A percentile compares a stretch with the other conserved stretches of the same genome.
Evolutionary conservation across 768 basidiomycete genomes (phyloP).

Genomic region (Lepiota venenata): DNA sequence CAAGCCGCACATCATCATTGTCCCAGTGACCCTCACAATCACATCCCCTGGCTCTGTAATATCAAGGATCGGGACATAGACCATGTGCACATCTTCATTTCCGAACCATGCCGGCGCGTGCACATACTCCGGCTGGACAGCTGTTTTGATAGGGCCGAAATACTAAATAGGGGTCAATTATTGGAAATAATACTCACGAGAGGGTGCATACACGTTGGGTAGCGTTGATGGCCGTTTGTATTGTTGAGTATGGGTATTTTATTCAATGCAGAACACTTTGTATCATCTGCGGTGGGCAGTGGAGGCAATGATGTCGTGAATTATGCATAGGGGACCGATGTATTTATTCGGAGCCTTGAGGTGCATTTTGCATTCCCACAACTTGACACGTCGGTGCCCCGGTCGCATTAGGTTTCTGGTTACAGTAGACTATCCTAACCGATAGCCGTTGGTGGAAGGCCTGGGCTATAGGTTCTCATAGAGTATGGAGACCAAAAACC

Average conservation of each 20-base stretch:
- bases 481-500: no score
- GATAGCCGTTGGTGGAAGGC: no score
- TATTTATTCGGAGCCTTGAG: no score
- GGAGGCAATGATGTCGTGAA: no score
- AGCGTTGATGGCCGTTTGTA: constrained; percentile 30
- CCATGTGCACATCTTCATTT: constrained; percentile 39
- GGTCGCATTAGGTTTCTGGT: no score
- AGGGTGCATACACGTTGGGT: constrained; percentile 22
- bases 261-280: no score
- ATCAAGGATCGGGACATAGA: constrained; percentile 42
- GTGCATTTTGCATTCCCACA: no score
- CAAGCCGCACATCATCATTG: constrained; percentile 70
- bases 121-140: constrained; percentile 42
- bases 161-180: constrained; percentile 19
- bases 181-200: background rate
- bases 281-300: no score
- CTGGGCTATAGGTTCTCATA: no score
- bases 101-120: constrained; percentile 67
- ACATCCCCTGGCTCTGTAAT: constrained; percentile 76
- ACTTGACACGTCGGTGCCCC: no score
- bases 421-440: no score
- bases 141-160: constrained; percentile 37
- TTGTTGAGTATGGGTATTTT: background rate
- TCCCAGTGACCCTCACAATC: constrained; percentile 71
- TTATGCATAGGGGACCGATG: no score